Percentiles rank a stretch among this genome's conserved stretches.
These are phyloP conservation scores for Kingdonia uniflora DNA, from an alignment of 164 flowering plant species.

Conservation along the genomic window DNA sequence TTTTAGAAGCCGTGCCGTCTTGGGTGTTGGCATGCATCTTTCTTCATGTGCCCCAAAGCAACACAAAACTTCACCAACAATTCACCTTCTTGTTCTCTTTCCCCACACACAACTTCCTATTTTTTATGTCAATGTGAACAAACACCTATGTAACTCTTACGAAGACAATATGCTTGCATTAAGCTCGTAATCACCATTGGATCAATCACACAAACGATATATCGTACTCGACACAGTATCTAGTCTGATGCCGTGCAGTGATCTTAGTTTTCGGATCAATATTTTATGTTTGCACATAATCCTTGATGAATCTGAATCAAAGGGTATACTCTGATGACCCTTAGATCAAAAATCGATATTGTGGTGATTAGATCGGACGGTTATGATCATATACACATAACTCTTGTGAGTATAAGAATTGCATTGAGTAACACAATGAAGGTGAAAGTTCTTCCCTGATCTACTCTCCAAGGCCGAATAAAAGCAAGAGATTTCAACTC, in stretches of 20 bases:
- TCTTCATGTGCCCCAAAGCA: constrained; percentile 7
- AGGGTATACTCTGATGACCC: too few relatives aligned
- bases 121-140: background rate
- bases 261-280: too few relatives aligned
- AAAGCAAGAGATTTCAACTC: constrained; percentile 27
- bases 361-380: too few relatives aligned
- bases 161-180: background rate
- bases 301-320: too few relatives aligned
- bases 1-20: constrained; percentile 77
- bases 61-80: constrained; percentile 33
- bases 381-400: too few relatives aligned
- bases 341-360: too few relatives aligned
- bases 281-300: too few relatives aligned
- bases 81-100: constrained; percentile 14
- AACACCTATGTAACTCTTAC: background rate
- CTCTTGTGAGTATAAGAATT: too few relatives aligned
- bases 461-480: constrained; percentile 11
- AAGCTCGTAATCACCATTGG: background rate
- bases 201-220: too few relatives aligned
- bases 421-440: too few relatives aligned
- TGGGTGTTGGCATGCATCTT: constrained; percentile 27
- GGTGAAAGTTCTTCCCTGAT: background rate
- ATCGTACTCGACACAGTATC: too few relatives aligned
- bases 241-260: too few relatives aligned
- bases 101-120: background rate